Base-by-base conservation (phyloP, 345 rosid species). In the Corymbia maculata region DNA sequence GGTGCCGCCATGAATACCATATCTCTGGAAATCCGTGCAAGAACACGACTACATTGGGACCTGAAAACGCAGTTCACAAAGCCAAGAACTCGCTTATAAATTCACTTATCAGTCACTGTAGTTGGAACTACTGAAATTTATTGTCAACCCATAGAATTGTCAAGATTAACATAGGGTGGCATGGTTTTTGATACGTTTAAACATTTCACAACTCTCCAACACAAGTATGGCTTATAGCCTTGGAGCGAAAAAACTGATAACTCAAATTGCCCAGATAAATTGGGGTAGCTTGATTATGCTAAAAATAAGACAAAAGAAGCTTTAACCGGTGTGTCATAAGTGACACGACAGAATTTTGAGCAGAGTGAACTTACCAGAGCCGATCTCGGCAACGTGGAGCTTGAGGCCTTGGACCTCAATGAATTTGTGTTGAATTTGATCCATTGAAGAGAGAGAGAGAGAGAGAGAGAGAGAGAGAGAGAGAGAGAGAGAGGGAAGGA, bases 1-100 rank as follows among this genome's bases (percentile, higher is more conserved):
- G 94, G 93, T 95, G 89, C 42, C 94, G 91, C 95, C 94, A 93
- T 2, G 94, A 88, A 92, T 93, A 95, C 95, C 95, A 94, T 85
- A 92, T 92, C 91, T 95, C 94, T 13, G 94, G 95, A 90, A 94
- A 93, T 28, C 95, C 94, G 57, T 94, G 94, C 86, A 95, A 87
- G 93, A 93, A 91, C 42, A 94, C 53, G 30, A 93, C 93, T 86
- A 80, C 93, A 53, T 93, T 88, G 13, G 88, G 53, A 79, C 93
- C 94, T 90, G 89, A 32, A 28, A 44, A n/a, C 42, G 14, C 79
- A 16, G 30, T 66, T 66, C 79, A 66, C 42, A 66, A 30, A 66
- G 42, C 79, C 79, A 7, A 66, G 42, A 30, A 30, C 11, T 30
- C 36, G 30, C 79, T 66, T 42, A 30, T 30, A 30, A 66, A 66